phyloP scores from a whole-genome alignment of 768 basidiomycete genomes.

The Rhodotorula graminis region DNA sequence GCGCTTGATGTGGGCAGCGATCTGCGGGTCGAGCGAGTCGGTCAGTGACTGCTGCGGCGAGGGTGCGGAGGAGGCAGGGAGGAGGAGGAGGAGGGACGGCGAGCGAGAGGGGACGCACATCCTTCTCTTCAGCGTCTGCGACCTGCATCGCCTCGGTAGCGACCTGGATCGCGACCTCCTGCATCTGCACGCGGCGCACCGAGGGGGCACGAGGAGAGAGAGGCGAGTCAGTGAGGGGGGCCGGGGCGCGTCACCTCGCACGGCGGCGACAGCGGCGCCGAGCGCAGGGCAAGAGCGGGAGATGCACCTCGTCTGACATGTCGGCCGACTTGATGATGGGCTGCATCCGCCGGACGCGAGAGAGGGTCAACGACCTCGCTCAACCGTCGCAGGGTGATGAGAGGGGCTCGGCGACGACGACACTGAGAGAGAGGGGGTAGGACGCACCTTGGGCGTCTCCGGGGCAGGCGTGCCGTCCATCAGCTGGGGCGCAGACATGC shows the following conservation, averaged over 20 bases:
- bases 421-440: neutral
- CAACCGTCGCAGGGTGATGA: neutral
- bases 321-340: conserved; percentile 34
- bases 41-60: neutral
- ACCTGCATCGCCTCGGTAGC: conserved; percentile 78
- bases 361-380: neutral
- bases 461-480: neutral
- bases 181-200: conserved; percentile 58
- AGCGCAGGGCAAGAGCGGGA: neutral
- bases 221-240: neutral
- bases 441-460: neutral
- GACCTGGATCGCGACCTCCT: conserved; percentile 86
- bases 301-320: conserved; percentile 22
- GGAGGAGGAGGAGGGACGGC: no score
- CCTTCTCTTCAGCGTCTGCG: conserved; percentile 95
- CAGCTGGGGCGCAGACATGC: neutral
- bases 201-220: neutral
- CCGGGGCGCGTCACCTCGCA: no score
- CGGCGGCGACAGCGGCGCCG: neutral
- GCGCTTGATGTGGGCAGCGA: conserved; percentile 96
- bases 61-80: neutral
- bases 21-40: conserved; percentile 44
- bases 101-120: conserved; percentile 45
- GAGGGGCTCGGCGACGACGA: neutral
- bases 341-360: neutral